A percentile compares a stretch with the other conserved stretches of the same genome.
phyloP scores from a whole-genome alignment of 768 basidiomycete species.

The Chalciporus piperatus region DNA sequence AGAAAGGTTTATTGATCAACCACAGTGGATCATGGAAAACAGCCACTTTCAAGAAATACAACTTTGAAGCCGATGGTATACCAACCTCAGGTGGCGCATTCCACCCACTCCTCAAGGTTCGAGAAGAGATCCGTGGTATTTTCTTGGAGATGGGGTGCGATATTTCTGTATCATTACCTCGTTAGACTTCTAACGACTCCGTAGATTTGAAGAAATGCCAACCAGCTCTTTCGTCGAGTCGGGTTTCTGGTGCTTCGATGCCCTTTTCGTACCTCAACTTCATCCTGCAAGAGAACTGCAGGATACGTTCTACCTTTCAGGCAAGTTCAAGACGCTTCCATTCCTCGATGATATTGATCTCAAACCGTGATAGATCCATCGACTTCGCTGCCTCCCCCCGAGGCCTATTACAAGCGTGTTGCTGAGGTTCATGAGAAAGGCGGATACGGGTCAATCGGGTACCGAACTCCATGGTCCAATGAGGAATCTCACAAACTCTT shows the following conservation, averaged over 20 bases:
- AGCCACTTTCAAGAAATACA: constrained; percentile 94
- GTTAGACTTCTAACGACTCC: constrained; percentile 1
- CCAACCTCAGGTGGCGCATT: constrained; percentile 88
- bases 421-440: constrained; percentile 82
- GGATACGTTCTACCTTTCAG: constrained; percentile 98
- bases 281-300: constrained; percentile 97
- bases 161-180: background rate
- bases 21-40: constrained; percentile 91
- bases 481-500: constrained; percentile 91
- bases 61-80: constrained; percentile 94
- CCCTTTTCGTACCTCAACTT: constrained; percentile 97
- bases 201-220: constrained; percentile 97
- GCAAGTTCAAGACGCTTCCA: constrained; percentile 34
- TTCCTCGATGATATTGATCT: background rate
- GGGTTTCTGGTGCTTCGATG: constrained; percentile 99
- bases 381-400: constrained; percentile 68
- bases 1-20: constrained; percentile 1
- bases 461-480: constrained; percentile 93
- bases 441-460: constrained; percentile 91
- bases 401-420: constrained; percentile 84
- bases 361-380: constrained; percentile 63
- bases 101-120: constrained; percentile 94
- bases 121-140: constrained; percentile 96
- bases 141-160: constrained; percentile 99
- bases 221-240: constrained; percentile 95